A percentile compares a stretch with the other conserved stretches of the same genome.
Evolutionary conservation across 1,284 basidiomycete genomes (phyloP).

Genomic region (Ustilago bromivora): DNA sequence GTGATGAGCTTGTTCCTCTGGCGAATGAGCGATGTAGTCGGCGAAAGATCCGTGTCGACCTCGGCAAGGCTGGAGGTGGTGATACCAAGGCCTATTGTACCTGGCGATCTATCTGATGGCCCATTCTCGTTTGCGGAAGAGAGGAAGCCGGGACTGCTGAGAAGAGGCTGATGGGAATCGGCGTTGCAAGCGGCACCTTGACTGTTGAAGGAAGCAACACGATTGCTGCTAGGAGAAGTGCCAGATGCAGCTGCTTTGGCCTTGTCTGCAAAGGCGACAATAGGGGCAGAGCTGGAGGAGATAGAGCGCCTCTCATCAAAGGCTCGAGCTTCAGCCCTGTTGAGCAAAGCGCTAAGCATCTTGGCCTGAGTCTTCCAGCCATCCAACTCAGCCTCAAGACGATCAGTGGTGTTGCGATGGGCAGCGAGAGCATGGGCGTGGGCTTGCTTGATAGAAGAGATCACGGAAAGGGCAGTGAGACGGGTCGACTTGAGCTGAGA

Average conservation of each 20-base stretch:
- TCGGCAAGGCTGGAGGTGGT: conserved; percentile 35
- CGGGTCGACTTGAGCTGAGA: conserved; percentile 58
- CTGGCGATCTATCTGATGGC: conserved; percentile 9
- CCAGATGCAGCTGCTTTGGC: conserved; percentile 33
- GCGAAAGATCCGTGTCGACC: conserved; percentile 41
- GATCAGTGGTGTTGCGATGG: conserved; percentile 55
- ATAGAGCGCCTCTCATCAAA: conserved; percentile 46
- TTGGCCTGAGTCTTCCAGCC: conserved; percentile 64
- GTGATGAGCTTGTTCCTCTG: conserved; percentile 67
- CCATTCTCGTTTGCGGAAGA: conserved; percentile 21
- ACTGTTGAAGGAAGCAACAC: conserved; percentile 32
- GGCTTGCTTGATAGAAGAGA: conserved; percentile 61
- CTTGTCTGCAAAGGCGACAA: conserved; percentile 37
- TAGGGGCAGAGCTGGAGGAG: conserved; percentile 17
- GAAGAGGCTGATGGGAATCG: conserved; percentile 24
- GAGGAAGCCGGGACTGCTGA: conserved; percentile 40
- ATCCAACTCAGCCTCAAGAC: conserved; percentile 65
- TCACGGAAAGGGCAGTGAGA: conserved; percentile 63
- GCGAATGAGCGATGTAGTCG: conserved; percentile 51
- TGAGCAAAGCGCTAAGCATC: conserved; percentile 64
- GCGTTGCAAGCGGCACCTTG: conserved; percentile 15
- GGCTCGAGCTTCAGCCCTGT: conserved; percentile 52
- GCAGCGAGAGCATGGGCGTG: conserved; percentile 60
- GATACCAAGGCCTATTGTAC: conserved; percentile 43
- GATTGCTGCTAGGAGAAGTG: conserved; percentile 26